These are phyloP conservation scores for Xylariaceae sp. DNA, from an alignment of 2,329 filamentous ascomycete species.

Conservation along the genomic window DNA sequence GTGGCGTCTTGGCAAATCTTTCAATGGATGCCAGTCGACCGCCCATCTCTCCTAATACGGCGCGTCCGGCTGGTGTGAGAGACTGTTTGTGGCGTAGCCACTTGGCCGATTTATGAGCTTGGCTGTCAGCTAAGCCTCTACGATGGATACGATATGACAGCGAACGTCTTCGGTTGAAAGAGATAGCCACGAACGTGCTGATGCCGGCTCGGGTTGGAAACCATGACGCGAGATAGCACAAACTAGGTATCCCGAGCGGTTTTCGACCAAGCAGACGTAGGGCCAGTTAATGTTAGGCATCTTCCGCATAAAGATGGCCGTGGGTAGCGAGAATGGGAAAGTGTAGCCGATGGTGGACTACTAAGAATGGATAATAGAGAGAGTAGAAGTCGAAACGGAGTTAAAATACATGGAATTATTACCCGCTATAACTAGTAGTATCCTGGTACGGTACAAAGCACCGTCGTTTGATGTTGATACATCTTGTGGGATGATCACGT, in stretches of 20 bases:
- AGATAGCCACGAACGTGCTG: constrained; percentile 32
- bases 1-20: constrained; percentile 33
- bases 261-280: too few species aligned
- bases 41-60: constrained; percentile 33
- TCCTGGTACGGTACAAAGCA: too few species aligned
- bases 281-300: too few species aligned
- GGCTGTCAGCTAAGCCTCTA: constrained; percentile 1
- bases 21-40: constrained; percentile 32
- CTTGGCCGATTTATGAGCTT: constrained; percentile 7
- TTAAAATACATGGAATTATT: too few species aligned
- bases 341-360: too few species aligned
- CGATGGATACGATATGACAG: constrained; percentile 4
- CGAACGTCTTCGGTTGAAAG: constrained; percentile 27
- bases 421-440: too few species aligned
- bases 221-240: constrained; percentile 19
- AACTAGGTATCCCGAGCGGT: constrained; percentile 46
- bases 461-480: too few species aligned
- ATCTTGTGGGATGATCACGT: too few species aligned
- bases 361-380: too few species aligned
- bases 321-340: too few species aligned
- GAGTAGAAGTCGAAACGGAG: too few species aligned
- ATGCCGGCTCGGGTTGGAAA: constrained; percentile 28
- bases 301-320: too few species aligned
- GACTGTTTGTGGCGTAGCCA: constrained; percentile 34
- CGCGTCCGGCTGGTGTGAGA: constrained; percentile 39